A percentile compares a stretch with the other conserved stretches of the same genome.
phyloP scores from a whole-genome alignment of 1,139 yeast genomes.

The Yamadazyma atlantica region DNA sequence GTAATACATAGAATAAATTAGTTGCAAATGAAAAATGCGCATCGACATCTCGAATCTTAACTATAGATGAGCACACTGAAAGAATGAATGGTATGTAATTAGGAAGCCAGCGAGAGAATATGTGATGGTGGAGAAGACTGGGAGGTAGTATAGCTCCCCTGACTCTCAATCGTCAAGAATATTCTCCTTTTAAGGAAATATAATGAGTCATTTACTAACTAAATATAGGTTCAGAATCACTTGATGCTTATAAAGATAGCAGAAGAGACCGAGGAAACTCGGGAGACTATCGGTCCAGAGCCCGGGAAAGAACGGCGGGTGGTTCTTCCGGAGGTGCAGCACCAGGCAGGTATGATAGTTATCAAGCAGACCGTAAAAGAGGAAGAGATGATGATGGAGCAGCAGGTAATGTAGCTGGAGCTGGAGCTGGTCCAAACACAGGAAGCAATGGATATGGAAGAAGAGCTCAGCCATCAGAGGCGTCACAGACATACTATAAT shows the following conservation, averaged over 20 bases:
- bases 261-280: slow-evolving; percentile 11
- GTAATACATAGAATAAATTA: too few relatives aligned
- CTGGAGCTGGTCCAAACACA: too few relatives aligned
- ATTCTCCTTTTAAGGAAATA: too few relatives aligned
- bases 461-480: too few relatives aligned
- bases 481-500: too few relatives aligned
- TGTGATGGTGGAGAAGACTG: background rate
- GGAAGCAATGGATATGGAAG: too few relatives aligned
- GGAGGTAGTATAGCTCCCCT: too few relatives aligned
- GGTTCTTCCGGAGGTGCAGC: background rate
- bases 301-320: slow-evolving; percentile 8
- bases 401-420: too few relatives aligned
- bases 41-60: background rate
- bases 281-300: slow-evolving; percentile 4
- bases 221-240: slow-evolving; percentile 6
- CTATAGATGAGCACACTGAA: too few relatives aligned
- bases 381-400: background rate
- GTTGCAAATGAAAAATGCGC: background rate
- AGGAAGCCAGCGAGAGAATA: too few relatives aligned
- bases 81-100: slow-evolving; percentile 2
- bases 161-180: too few relatives aligned
- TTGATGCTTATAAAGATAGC: slow-evolving; percentile 13
- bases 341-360: slow-evolving; percentile 1
- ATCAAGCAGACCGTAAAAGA: slow-evolving; percentile 1
- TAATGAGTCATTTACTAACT: background rate